These are phyloP conservation scores for Kitagawia praeruptora DNA, from an alignment of 129 eudicot genomes.

Conservation along the genomic window DNA sequence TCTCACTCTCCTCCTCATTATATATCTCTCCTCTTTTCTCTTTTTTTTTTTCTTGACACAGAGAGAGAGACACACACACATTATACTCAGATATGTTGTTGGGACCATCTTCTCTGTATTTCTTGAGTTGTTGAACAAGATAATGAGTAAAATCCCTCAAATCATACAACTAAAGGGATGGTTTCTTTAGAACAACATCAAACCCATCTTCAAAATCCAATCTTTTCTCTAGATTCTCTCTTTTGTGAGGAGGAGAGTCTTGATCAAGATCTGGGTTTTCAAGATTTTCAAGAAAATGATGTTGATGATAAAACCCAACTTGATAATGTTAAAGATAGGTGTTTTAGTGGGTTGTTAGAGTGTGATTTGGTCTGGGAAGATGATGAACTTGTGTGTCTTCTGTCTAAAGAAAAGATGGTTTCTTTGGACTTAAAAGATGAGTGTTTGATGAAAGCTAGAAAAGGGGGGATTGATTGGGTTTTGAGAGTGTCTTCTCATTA, in stretches of 20 bases:
- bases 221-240: slow-evolving; percentile 44
- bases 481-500: slow-evolving; percentile 50
- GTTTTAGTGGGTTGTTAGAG: slow-evolving; percentile 21
- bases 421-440: slow-evolving; percentile 9
- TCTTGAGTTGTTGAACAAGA: slow-evolving; percentile 29
- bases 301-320: neutral
- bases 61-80: slow-evolving; percentile 12
- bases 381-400: slow-evolving; percentile 51
- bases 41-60: slow-evolving; percentile 12
- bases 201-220: slow-evolving; percentile 34
- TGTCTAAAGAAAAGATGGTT: slow-evolving; percentile 44
- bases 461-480: slow-evolving; percentile 54
- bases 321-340: neutral
- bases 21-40: neutral
- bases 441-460: slow-evolving; percentile 13
- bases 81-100: slow-evolving; percentile 27
- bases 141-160: slow-evolving; percentile 46
- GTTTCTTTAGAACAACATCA: slow-evolving; percentile 15
- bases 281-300: slow-evolving; percentile 11
- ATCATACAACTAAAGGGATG: slow-evolving; percentile 36
- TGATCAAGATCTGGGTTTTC: slow-evolving; percentile 36
- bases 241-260: slow-evolving; percentile 46
- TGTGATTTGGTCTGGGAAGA: slow-evolving; percentile 68
- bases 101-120: slow-evolving; percentile 28
- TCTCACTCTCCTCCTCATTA: neutral